A percentile compares a stretch with the other conserved stretches of the same genome.
These are phyloP conservation scores for Hypoxylon rubiginosum DNA, from an alignment of 2,329 filamentous ascomycete species.

Conservation along the genomic window DNA sequence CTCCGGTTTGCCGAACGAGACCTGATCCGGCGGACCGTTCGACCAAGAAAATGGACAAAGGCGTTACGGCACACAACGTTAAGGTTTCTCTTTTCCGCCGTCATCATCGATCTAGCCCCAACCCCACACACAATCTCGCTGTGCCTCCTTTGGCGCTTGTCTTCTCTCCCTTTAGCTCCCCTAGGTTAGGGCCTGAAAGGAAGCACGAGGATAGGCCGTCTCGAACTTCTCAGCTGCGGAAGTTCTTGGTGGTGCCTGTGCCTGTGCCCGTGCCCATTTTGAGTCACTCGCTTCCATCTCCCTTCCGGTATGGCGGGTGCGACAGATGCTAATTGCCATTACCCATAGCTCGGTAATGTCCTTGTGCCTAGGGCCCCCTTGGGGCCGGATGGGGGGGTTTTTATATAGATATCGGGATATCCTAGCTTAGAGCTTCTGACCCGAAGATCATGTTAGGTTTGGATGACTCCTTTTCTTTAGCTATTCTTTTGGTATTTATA, in stretches of 20 bases:
- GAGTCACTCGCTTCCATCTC: slow-evolving; percentile 21
- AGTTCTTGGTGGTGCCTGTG: slow-evolving; percentile 2
- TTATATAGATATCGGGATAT: slow-evolving; percentile 31
- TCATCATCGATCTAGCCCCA: slow-evolving; percentile 41
- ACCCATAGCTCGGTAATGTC: slow-evolving; percentile 35
- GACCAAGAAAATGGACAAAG: slow-evolving; percentile 9
- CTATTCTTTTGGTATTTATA: slow-evolving; percentile 11
- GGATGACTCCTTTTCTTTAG: slow-evolving; percentile 12
- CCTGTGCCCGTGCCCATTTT: not conserved
- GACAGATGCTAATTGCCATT: slow-evolving; percentile 8
- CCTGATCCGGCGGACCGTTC: slow-evolving; percentile 43
- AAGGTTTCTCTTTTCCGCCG: slow-evolving; percentile 28
- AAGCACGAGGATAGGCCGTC: slow-evolving; percentile 28
- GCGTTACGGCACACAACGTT: slow-evolving; percentile 10
- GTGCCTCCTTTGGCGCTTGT: slow-evolving; percentile 4
- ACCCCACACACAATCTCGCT: slow-evolving; percentile 37
- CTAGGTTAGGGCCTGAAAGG: slow-evolving; percentile 1
- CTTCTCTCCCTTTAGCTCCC: not conserved
- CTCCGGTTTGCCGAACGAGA: slow-evolving; percentile 45
- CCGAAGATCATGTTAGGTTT: slow-evolving; percentile 21
- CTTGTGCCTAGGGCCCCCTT: slow-evolving; percentile 21
- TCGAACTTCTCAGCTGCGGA: slow-evolving; percentile 37
- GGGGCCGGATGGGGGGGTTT: slow-evolving; percentile 12
- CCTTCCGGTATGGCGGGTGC: slow-evolving; percentile 35
- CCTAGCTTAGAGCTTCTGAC: slow-evolving; percentile 13